A percentile compares a stretch with the other conserved stretches of the same genome.
These are phyloP conservation scores for Thelephora aurantiotincta DNA, from an alignment of 768 basidiomycete genomes.

Conservation along the genomic window DNA sequence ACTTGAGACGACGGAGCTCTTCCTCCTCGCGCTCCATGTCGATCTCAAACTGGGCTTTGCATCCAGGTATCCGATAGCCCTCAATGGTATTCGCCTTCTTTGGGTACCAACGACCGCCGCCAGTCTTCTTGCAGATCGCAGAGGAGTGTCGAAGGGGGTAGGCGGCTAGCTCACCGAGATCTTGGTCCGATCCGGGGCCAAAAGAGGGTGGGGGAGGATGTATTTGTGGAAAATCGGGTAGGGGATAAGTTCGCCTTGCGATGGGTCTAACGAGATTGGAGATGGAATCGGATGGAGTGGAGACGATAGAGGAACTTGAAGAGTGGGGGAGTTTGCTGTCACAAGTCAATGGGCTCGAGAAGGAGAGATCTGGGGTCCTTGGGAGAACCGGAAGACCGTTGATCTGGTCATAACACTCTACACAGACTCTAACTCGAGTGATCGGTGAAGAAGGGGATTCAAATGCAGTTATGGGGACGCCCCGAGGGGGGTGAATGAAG, in stretches of 20 bases:
- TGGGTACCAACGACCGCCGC: conserved; percentile 73
- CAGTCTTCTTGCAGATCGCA: conserved; percentile 62
- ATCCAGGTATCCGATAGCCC: conserved; percentile 46
- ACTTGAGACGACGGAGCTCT: conserved; percentile 29
- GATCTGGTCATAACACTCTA: conserved; percentile 66
- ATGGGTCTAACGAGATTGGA: conserved; percentile 1
- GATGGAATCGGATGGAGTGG: conserved; percentile 16
- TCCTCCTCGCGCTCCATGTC: conserved; percentile 56
- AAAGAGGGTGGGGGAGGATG: conserved; percentile 11
- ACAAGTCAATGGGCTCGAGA: conserved; percentile 19
- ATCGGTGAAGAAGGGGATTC: conserved; percentile 50
- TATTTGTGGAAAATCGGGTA: conserved; percentile 13
- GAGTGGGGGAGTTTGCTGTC: conserved; percentile 12
- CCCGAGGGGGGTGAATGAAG: conserved; percentile 60
- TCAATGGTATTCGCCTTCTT: conserved; percentile 29
- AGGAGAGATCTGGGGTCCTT: conserved; percentile 17
- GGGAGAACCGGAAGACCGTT: conserved; percentile 24
- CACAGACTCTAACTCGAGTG: conserved; percentile 48
- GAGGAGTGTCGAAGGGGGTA: conserved; percentile 60
- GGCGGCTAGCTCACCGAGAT: conserved; percentile 47
- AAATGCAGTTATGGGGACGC: conserved; percentile 42
- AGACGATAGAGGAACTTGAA: conserved; percentile 18
- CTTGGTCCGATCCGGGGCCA: conserved; percentile 3
- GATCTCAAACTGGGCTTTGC: conserved; percentile 53
- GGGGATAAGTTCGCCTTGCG: conserved; percentile 17